Base-by-base conservation (phyloP, 2,329 filamentous ascomycete species). In the Periconia sp. region DNA sequence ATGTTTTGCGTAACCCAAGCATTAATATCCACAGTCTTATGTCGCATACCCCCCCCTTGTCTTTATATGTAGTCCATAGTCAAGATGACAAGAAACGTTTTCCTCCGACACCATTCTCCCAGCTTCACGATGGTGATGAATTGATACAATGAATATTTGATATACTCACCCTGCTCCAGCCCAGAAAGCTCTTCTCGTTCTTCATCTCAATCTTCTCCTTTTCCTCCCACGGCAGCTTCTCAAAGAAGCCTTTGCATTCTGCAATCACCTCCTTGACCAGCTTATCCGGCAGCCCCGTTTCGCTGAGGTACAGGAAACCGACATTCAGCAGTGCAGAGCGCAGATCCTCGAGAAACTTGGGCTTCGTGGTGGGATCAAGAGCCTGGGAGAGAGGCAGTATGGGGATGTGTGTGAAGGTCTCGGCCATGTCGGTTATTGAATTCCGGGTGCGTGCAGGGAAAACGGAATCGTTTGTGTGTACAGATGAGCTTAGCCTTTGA, bases 261-360 rank as follows among this genome's bases (percentile, higher is more conserved):
- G 72, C 60, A 39, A 89, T 83, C 18, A 92, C 88, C 48, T 79
- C 70, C 17, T 80, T 62, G 56, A 88, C 83, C 38, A 92, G 72
- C 26, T 80, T 74, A 12, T 85, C 79, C 4, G 86, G 76, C 36
- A 67, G 31, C 5, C 66, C 66, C 16, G 88, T 85, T 61, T 95
- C 91, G 63, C 85, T 86, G 48, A 95, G 80, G 62, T 95, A 95
- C 16, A 95, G 69, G 61, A 95, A 95, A 2, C 90, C 90, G n/a
- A 95, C 88, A 65, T 92, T 87, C 59, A 95, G 81, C 22, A 95
- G 73, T 0, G 89, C 88, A 68, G 87, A 77, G 12, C 87, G 86
- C 22, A 95, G 78, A 40, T 88, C 77, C 1, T 74, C 69, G 0
- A 95, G 79, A 59, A 95, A 94, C 22, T 73, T 73, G 2, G 87